phyloP scores from a whole-genome alignment of 208 protist genomes.

The Sergeia podlipaevii region DNA sequence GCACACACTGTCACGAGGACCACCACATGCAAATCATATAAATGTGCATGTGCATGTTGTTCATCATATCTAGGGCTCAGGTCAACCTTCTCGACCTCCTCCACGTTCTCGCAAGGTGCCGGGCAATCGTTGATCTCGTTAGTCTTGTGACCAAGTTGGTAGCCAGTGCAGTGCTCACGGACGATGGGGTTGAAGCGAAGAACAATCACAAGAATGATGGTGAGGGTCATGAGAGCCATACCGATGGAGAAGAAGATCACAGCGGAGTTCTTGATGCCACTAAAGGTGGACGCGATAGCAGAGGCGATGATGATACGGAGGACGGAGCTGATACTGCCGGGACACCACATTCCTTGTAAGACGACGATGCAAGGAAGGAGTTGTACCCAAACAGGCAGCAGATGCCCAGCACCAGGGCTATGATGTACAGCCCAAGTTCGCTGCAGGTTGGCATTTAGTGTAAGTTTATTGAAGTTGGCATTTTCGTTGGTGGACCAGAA shows the following conservation, averaged over 20 bases:
- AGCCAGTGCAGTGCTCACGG: conserved; percentile 16
- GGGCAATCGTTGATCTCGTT: too few species aligned
- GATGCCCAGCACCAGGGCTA: conserved; percentile 21
- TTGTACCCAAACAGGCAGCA: conserved; percentile 45
- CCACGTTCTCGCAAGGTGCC: too few species aligned
- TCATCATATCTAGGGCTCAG: too few species aligned
- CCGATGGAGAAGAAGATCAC: conserved; percentile 38
- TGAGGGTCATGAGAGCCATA: conserved; percentile 31
- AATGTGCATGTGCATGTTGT: too few species aligned
- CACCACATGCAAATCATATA: too few species aligned
- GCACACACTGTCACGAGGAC: not conserved
- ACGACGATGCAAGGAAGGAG: conserved; percentile 40
- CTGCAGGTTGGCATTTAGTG: too few species aligned
- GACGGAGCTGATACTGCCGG: conserved; percentile 33
- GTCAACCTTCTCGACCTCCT: conserved; percentile 7
- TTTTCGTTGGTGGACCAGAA: too few species aligned
- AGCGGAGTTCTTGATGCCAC: conserved; percentile 35
- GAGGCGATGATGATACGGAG: conserved; percentile 39
- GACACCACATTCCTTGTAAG: conserved; percentile 37
- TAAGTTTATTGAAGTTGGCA: too few species aligned
- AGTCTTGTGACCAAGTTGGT: too few species aligned
- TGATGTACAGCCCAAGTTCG: conserved; percentile 18
- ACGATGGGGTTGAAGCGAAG: conserved; percentile 26
- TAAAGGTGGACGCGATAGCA: conserved; percentile 24
- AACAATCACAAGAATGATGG: conserved; percentile 18